These are phyloP conservation scores for Parachaetomium inaequale DNA, from an alignment of 495 filamentous ascomycete genomes.

Conservation along the genomic window DNA sequence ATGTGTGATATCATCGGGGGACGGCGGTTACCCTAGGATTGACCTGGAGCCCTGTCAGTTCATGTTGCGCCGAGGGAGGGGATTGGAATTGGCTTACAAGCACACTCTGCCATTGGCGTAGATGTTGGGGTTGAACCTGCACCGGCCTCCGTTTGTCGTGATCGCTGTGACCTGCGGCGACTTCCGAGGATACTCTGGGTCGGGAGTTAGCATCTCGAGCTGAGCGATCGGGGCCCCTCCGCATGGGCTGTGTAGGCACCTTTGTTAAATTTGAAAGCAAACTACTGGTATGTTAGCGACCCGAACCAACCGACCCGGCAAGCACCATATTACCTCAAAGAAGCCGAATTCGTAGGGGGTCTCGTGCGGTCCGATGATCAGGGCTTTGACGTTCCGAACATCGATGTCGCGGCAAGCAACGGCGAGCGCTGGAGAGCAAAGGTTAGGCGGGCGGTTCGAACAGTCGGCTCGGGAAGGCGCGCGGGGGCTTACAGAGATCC, in stretches of 20 bases:
- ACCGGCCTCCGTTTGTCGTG: slow-evolving; percentile 83
- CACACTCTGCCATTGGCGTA: slow-evolving; percentile 90
- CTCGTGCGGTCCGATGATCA: slow-evolving; percentile 90
- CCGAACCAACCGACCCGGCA: not conserved
- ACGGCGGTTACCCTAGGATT: slow-evolving; percentile 71
- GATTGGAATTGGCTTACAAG: slow-evolving; percentile 54
- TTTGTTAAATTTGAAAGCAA: slow-evolving; percentile 62
- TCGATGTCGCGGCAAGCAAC: slow-evolving; percentile 83
- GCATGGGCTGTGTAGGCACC: slow-evolving; percentile 42
- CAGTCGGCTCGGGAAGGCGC: not conserved
- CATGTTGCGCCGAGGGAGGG: not conserved
- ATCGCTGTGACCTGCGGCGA: slow-evolving; percentile 69
- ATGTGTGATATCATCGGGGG: not conserved
- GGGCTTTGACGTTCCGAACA: slow-evolving; percentile 79
- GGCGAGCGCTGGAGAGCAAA: slow-evolving; percentile 62
- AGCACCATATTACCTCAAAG: slow-evolving; percentile 65
- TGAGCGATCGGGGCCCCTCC: not conserved
- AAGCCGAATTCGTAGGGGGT: slow-evolving; percentile 97
- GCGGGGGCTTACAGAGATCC: slow-evolving; percentile 66
- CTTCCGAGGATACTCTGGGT: slow-evolving; percentile 78
- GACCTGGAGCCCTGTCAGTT: slow-evolving; percentile 54
- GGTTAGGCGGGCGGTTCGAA: slow-evolving; percentile 6
- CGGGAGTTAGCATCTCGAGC: not conserved
- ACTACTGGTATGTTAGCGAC: slow-evolving; percentile 45
- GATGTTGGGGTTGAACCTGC: slow-evolving; percentile 95